Base-by-base conservation (phyloP, 73 alveolate genomes). In the Diophrys appendiculata region DNA sequence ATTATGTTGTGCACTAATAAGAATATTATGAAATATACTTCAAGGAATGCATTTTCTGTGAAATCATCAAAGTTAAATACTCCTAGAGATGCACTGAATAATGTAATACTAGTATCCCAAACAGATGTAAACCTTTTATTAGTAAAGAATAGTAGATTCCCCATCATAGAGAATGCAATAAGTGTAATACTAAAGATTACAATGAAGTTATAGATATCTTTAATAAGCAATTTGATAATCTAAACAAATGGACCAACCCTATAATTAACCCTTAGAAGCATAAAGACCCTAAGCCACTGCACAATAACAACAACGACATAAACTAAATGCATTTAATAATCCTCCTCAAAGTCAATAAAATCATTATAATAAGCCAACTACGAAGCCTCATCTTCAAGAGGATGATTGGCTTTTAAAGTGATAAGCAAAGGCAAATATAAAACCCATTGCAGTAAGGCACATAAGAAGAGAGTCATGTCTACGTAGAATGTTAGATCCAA, bases 11-110 rank as follows among this genome's bases (percentile, higher is more conserved):
- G 31, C 30, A 28, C 35, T 3, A 67, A 24, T 1, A 67, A 54
- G 24, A 25, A 67, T 43, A 25, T 5, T 18, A 31, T 31, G 54
- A 67, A 67, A 54, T 31, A 25, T 1, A 67, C 54, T 3, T 25
- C 18, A 3, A 67, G 25, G 54, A 25, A 25, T 2, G 54, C 31
- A 31, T 29, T 31, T 11, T 67, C 24, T 5, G 27, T n/a, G 24
- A 67, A 3, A 31, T 67, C 75, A 5, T 67, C 75, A 28, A 67
- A 67, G 54, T 25, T 67, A 31, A 67, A 67, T 1, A 67, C 75
- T n/a, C 75, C 75, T 3, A 67, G 53, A 29, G 75, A 18, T 25
- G 75, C 75, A 3, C 52, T 23, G 29, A 67, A 67, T 25, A 67
- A 54, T 2, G 75, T 67, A 3, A 67, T 29, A 14, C 43, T 28